Evolutionary conservation across 2,329 filamentous ascomycete genomes (phyloP).

Genomic region (Xylariaceae sp.): DNA sequence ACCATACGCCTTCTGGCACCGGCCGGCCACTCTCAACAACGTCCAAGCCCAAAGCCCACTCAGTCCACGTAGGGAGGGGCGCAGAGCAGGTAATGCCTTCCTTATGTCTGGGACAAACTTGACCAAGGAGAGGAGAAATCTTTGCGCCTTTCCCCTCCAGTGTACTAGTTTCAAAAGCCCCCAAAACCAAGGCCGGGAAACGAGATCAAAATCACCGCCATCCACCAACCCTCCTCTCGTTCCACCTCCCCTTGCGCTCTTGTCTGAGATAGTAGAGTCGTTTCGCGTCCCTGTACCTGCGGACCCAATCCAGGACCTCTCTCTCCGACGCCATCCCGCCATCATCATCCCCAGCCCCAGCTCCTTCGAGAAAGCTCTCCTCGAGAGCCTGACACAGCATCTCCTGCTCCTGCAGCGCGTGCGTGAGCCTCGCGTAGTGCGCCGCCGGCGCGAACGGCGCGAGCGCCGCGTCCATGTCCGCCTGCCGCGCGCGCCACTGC

Average conservation of each 20-base stretch:
- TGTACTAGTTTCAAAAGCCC: too few species aligned
- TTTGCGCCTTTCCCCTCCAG: too few species aligned
- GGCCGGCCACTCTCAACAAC: too few species aligned
- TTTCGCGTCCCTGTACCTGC: constrained; percentile 72
- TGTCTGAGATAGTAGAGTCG: constrained; percentile 72
- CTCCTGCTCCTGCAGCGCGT: constrained; percentile 78
- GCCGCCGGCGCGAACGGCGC: constrained; percentile 80
- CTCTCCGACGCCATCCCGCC: constrained; percentile 60
- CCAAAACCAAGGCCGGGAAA: too few species aligned
- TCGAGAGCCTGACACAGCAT: constrained; percentile 74
- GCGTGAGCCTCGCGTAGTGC: constrained; percentile 74
- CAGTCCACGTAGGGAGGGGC: too few species aligned
- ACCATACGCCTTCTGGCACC: too few species aligned
- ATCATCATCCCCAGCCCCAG: constrained; percentile 18
- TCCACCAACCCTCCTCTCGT: constrained; percentile 89
- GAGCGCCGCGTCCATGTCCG: constrained; percentile 80
- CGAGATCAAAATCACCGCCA: constrained; percentile 68
- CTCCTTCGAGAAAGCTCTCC: constrained; percentile 80
- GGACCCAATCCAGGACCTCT: constrained; percentile 80
- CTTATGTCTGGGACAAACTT: too few species aligned
- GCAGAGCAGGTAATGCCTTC: too few species aligned
- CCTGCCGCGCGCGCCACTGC: constrained; percentile 85
- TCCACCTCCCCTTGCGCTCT: constrained; percentile 90
- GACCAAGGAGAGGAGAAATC: too few species aligned
- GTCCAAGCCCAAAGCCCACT: too few species aligned